Percentiles rank a stretch among this genome's conserved stretches.
Evolutionary conservation across 176 grass and related monocot genomes (phyloP).

Genomic region (Oryza nivara): DNA sequence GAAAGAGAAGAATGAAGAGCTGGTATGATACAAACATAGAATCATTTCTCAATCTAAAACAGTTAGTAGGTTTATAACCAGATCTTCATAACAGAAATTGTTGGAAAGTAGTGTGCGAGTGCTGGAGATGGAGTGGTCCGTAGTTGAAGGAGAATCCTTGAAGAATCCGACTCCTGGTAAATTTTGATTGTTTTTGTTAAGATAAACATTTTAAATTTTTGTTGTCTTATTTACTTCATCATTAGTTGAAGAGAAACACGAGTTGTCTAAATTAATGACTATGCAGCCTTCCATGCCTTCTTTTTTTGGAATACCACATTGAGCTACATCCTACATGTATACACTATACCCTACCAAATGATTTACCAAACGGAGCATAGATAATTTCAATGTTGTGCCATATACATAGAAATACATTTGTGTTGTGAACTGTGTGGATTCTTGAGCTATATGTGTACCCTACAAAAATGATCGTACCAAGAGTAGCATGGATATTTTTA

Average conservation of each 20-base stretch:
- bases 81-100: conserved; percentile 42
- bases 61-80: conserved; percentile 32
- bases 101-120: conserved; percentile 65
- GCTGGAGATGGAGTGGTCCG: conserved; percentile 74
- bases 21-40: conserved; percentile 44
- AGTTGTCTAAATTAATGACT: neutral
- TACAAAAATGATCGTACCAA: neutral
- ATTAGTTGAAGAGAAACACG: conserved; percentile 11
- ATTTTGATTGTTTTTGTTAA: conserved; percentile 15
- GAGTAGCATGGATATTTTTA: neutral
- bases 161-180: conserved; percentile 84
- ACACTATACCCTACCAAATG: neutral
- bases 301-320: neutral
- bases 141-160: conserved; percentile 75
- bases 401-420: neutral
- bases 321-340: neutral
- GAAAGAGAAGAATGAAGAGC: conserved; percentile 73
- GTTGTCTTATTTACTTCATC: conserved; percentile 6
- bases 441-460: neutral
- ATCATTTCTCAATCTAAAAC: conserved; percentile 18
- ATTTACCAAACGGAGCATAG: neutral
- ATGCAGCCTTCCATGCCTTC: neutral
- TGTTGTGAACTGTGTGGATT: neutral
- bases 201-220: conserved; percentile 4
- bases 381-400: conserved; percentile 2